phyloP scores from a whole-genome alignment of 1,284 basidiomycete genomes.

The Erythrobasidium hasegawianum region DNA sequence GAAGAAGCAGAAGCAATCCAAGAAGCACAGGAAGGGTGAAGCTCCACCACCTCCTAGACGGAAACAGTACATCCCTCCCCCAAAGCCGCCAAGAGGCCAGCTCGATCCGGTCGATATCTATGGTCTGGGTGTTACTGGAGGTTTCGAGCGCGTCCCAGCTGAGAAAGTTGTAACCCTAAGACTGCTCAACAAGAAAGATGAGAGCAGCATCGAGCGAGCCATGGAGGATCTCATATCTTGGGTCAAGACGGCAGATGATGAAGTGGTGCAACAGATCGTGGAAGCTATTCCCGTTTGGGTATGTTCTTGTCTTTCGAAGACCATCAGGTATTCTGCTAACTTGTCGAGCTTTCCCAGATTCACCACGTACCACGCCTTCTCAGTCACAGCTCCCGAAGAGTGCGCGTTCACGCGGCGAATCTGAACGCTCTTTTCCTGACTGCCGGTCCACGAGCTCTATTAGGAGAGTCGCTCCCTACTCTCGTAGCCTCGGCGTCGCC shows the following conservation, averaged over 20 bases:
- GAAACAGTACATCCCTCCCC: conserved; percentile 78
- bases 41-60: conserved; percentile 54
- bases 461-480: conserved; percentile 53
- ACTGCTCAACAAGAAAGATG: conserved; percentile 84
- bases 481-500: conserved; percentile 61
- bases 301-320: conserved; percentile 47
- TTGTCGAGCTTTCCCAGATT: conserved; percentile 55
- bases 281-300: conserved; percentile 83
- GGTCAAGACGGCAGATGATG: conserved; percentile 55
- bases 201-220: conserved; percentile 77
- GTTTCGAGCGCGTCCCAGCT: conserved; percentile 59
- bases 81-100: conserved; percentile 75
- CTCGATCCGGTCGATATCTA: conserved; percentile 88
- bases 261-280: conserved; percentile 54
- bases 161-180: conserved; percentile 80
- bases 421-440: conserved; percentile 66
- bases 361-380: conserved; percentile 81
- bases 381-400: conserved; percentile 72
- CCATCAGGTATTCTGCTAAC: neutral
- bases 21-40: conserved; percentile 39
- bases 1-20: conserved; percentile 55
- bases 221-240: conserved; percentile 77
- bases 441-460: conserved; percentile 54
- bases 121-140: conserved; percentile 62
- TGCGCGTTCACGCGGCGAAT: conserved; percentile 65